Conservation (phyloP, 2,329 filamentous ascomycete genomes). For the Lachnellula occidentalis region DNA sequence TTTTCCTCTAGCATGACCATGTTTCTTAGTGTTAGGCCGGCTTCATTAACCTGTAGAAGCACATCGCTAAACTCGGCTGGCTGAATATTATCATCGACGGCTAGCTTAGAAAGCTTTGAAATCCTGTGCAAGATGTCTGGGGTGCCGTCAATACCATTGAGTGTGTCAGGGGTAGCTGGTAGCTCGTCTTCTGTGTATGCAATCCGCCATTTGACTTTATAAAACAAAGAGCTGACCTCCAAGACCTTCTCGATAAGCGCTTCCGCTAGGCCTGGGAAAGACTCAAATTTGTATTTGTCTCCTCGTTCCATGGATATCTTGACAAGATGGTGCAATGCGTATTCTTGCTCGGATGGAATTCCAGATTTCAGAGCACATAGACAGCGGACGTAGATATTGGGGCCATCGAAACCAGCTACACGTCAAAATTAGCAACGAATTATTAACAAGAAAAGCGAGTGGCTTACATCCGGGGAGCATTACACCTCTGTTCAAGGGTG, state of each 20-base stretch:
- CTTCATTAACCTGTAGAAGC: slow-evolving; percentile 76
- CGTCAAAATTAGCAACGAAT: slow-evolving; percentile 11
- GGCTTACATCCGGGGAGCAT: slow-evolving; percentile 61
- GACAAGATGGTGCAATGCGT: slow-evolving; percentile 86
- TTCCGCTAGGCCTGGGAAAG: slow-evolving; percentile 83
- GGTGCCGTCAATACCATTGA: slow-evolving; percentile 64
- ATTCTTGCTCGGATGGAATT: slow-evolving; percentile 78
- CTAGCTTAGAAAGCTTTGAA: slow-evolving; percentile 51
- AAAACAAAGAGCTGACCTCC: slow-evolving; percentile 72
- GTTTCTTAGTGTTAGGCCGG: slow-evolving; percentile 82
- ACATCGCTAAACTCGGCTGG: slow-evolving; percentile 64
- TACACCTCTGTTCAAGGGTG: slow-evolving; percentile 42
- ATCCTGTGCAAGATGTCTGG: slow-evolving; percentile 69
- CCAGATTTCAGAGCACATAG: slow-evolving; percentile 77
- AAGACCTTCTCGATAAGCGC: slow-evolving; percentile 80
- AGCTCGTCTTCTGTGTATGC: slow-evolving; percentile 62
- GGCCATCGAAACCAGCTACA: slow-evolving; percentile 59
- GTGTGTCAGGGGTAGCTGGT: slow-evolving; percentile 44
- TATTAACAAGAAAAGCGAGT: slow-evolving; percentile 8
- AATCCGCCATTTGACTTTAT: slow-evolving; percentile 75
- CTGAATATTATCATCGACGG: slow-evolving; percentile 64
- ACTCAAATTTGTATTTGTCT: slow-evolving; percentile 93
- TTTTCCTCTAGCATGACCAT: slow-evolving; percentile 95
- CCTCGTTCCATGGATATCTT: slow-evolving; percentile 93
- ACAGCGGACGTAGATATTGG: slow-evolving; percentile 88